phyloP scores from a whole-genome alignment of 2,329 filamentous ascomycete species.

The Epichloe hybrida region DNA sequence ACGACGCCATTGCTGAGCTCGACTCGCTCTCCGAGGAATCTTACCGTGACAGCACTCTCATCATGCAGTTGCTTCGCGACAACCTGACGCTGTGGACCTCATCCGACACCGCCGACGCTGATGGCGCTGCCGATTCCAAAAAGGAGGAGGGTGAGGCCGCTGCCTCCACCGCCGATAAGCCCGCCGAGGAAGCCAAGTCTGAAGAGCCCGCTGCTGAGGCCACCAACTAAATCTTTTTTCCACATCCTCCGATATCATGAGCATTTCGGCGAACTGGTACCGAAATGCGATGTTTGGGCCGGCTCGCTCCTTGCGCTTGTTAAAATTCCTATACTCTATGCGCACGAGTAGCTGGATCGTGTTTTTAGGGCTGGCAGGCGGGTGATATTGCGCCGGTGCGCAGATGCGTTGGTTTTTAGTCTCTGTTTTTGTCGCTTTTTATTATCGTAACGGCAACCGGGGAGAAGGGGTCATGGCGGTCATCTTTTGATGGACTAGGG shows the following conservation, averaged over 20 bases:
- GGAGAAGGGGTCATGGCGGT: constrained; percentile 13
- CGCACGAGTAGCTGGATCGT: constrained; percentile 13
- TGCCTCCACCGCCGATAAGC: constrained; percentile 15
- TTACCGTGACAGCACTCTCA: constrained; percentile 96
- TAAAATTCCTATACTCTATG: constrained; percentile 6
- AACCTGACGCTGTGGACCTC: constrained; percentile 98
- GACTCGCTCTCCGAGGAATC: constrained; percentile 96
- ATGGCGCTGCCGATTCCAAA: constrained; percentile 44
- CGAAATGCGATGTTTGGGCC: constrained; percentile 20
- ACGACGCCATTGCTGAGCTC: constrained; percentile 96
- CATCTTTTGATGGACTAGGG: constrained; percentile 6
- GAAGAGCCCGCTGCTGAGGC: constrained; percentile 31
- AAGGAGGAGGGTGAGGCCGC: constrained; percentile 44
- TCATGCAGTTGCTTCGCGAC: constrained; percentile 98
- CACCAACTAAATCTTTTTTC: constrained; percentile 34
- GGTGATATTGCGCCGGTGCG: constrained; percentile 20
- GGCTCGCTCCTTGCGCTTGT: constrained; percentile 8
- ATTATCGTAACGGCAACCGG: constrained; percentile 15
- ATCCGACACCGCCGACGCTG: constrained; percentile 71
- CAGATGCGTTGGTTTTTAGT: constrained; percentile 18
- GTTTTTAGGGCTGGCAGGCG: constrained; percentile 22
- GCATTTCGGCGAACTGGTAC: constrained; percentile 23
- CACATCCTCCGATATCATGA: constrained; percentile 22
- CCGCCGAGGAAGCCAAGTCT: constrained; percentile 30
- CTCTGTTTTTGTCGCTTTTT: constrained; percentile 12